Evolutionary conservation across 75 land plant genomes (phyloP).

Genomic region (Selaginella moellendorffii): DNA sequence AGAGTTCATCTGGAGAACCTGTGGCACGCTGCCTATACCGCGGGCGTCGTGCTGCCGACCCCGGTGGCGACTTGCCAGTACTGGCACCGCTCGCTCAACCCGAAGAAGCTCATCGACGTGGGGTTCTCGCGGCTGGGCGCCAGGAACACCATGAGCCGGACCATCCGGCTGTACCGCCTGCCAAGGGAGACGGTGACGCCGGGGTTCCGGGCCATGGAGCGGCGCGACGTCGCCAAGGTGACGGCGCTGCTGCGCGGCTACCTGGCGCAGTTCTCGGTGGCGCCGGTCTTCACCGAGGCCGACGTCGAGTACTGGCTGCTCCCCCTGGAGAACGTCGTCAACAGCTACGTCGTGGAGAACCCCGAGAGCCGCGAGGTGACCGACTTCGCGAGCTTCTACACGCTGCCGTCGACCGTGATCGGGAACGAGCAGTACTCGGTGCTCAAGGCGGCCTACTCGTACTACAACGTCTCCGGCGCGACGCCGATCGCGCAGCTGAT

Average conservation of each 20-base stretch:
- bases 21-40: constrained; percentile 79
- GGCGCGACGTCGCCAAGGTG: constrained; percentile 55
- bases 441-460: constrained; percentile 81
- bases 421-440: constrained; percentile 49
- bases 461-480: constrained; percentile 49
- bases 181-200: constrained; percentile 50
- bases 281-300: constrained; percentile 52
- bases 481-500: constrained; percentile 59
- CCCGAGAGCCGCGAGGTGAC: constrained; percentile 60
- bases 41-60: constrained; percentile 68
- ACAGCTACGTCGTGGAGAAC: constrained; percentile 57
- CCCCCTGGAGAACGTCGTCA: constrained; percentile 52
- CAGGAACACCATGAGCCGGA: constrained; percentile 73
- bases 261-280: constrained; percentile 43
- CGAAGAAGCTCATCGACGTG: constrained; percentile 75
- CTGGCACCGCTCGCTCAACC: constrained; percentile 71
- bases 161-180: constrained; percentile 54
- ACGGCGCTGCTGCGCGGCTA: constrained; percentile 44
- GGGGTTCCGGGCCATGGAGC: constrained; percentile 61
- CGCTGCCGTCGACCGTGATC: constrained; percentile 67
- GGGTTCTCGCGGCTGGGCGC: constrained; percentile 73
- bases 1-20: constrained; percentile 59
- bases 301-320: constrained; percentile 76
- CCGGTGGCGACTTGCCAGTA: constrained; percentile 63
- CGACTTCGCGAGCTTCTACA: constrained; percentile 71